These are phyloP conservation scores for Astragalus membranaceus DNA, from an alignment of 306 rosid species.

Conservation along the genomic window DNA sequence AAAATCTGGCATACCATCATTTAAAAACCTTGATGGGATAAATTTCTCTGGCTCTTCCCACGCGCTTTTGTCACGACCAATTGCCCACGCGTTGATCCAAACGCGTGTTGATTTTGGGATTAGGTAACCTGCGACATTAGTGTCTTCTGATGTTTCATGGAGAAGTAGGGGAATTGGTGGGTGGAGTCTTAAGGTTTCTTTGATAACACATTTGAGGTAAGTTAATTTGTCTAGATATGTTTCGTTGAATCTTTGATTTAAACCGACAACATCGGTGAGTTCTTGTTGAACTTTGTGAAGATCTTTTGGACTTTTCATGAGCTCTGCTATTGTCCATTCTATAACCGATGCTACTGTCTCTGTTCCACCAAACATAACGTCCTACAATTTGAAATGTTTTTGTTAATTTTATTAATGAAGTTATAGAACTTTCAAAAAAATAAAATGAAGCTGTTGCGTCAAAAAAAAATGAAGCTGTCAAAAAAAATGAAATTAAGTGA, in stretches of 20 bases:
- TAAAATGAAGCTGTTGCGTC: too few species aligned
- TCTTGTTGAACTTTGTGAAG: conserved; percentile 37
- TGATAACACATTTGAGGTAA: conserved; percentile 31
- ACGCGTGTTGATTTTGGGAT: conserved; percentile 38
- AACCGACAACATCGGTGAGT: conserved; percentile 29
- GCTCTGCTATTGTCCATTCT: conserved; percentile 54
- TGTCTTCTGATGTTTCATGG: conserved; percentile 38
- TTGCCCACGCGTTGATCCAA: conserved; percentile 48
- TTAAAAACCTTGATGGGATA: conserved; percentile 38
- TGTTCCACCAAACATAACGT: conserved; percentile 58
- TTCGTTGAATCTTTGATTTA: conserved; percentile 30
- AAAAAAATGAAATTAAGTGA: too few species aligned
- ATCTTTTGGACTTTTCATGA: conserved; percentile 35
- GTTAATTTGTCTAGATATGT: conserved; percentile 29
- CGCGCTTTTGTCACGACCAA: conserved; percentile 25
- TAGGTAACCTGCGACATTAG: conserved; percentile 23
- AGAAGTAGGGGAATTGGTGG: conserved; percentile 57
- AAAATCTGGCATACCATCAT: conserved; percentile 31
- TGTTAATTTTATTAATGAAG: not conserved
- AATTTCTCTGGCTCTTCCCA: conserved; percentile 46
- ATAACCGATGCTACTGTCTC: conserved; percentile 52
- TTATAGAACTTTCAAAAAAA: not conserved
- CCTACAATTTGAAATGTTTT: conserved; percentile 7
- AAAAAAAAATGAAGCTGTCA: too few species aligned
- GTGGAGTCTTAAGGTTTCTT: conserved; percentile 52